These are phyloP conservation scores for Solanum sejunctum DNA, from an alignment of 257 asterid genomes.

Conservation along the genomic window DNA sequence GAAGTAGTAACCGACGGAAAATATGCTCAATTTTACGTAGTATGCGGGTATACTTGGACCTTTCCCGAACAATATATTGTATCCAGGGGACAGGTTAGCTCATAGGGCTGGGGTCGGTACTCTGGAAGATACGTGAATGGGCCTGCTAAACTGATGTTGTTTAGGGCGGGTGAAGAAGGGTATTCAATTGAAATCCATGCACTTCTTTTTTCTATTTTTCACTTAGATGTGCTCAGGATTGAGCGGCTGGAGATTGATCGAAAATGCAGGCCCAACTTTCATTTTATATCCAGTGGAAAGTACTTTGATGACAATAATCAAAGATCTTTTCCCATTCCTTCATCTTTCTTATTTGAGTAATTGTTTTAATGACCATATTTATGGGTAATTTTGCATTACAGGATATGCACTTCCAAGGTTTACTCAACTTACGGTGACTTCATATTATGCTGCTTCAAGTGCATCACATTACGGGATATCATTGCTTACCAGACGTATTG, in stretches of 20 bases:
- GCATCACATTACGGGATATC: slow-evolving; percentile 70
- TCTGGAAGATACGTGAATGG: background rate
- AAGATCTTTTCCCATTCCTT: background rate
- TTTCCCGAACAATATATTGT: background rate
- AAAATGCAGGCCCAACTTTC: background rate
- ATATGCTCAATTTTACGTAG: background rate
- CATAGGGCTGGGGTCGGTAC: background rate
- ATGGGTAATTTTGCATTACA: slow-evolving; percentile 8
- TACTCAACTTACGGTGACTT: slow-evolving; percentile 63
- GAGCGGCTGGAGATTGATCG: background rate
- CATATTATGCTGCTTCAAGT: slow-evolving; percentile 80
- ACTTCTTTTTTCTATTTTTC: background rate
- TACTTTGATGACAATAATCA: background rate
- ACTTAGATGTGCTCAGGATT: background rate
- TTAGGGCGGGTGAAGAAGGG: background rate
- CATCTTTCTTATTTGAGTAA: background rate
- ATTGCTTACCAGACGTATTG: slow-evolving; percentile 63
- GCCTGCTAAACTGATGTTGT: background rate
- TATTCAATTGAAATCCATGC: background rate
- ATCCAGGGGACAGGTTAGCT: background rate
- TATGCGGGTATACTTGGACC: background rate
- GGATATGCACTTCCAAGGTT: slow-evolving; percentile 75
- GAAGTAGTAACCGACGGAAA: background rate
- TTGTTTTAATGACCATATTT: background rate
- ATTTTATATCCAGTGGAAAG: background rate